Evolutionary conservation across 495 filamentous ascomycete genomes (phyloP), one percentile per base, ranked within the genome.

Genomic region (Penicillium crystallinum): DNA sequence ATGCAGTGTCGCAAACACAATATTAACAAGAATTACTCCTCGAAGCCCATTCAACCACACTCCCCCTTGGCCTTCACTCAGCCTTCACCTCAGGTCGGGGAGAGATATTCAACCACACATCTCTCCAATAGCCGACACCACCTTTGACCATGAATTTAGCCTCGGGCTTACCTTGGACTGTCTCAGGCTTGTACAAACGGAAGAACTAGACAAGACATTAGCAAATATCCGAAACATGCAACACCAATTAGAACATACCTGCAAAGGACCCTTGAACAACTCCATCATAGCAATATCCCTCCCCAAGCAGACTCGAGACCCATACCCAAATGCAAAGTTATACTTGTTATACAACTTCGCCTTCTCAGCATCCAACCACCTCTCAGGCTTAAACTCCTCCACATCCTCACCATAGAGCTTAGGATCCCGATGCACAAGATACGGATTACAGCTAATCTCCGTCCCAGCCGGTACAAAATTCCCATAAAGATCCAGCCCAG

Each of bases 271-370:
- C 65, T 81, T 81, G 49, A 76, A 80, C 53, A 83, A 55, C 65
- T 85, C 79, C 68, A 79, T 76, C 61, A 78, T 66, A 4, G 80
- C 80, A 58, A 84, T 74, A 55, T 75, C 71, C 53, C 64, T 73
- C 0, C 81, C 81, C 42, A 83, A 49, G 57, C 81, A 85, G 10
- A 73, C 68, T 37, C 78, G 65, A 11, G 77, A 59, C 1, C 80
- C 80, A 61, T 76, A 76, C 22, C 79, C 79, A 64, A 83, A 83
- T 1, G 64, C 69, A 52, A 82, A 62, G 35, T 74, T 74, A 45
- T 77, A 74, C 59, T 77, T 80, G 56, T 77, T 78, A 36, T 71
- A 77, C 56, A 69, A 46, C 54, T 69, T 71, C n/a, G 66, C 68
- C 40, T 62, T 63, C 52, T 76, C 72, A 31, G 42, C 15, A 48